Conservation (phyloP, 2,329 filamentous ascomycete genomes). For the Neophaeococcomyces aloes region DNA sequence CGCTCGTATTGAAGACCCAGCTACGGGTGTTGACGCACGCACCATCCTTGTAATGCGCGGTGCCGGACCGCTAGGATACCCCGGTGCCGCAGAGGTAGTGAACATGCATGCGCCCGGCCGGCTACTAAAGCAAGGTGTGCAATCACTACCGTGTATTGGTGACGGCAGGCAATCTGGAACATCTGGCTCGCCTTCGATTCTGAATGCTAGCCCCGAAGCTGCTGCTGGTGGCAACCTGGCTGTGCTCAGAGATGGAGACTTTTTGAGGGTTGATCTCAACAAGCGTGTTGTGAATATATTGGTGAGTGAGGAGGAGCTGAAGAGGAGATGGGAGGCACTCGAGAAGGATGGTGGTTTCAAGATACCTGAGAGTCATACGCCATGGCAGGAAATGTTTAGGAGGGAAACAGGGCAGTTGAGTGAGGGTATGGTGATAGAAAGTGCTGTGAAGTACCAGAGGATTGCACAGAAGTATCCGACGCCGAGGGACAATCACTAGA, state of each 20-base stretch:
- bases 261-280: constrained; percentile 40
- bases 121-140: constrained; percentile 37
- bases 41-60: constrained; percentile 43
- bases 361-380: constrained; percentile 36
- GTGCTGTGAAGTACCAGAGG: constrained; percentile 38
- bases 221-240: constrained; percentile 45
- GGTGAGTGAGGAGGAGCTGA: constrained; percentile 34
- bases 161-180: constrained; percentile 48
- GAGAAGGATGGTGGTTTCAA: constrained; percentile 31
- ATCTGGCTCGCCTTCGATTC: constrained; percentile 44
- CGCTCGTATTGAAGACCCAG: constrained; percentile 32
- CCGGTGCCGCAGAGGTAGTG: constrained; percentile 43
- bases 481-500: constrained; percentile 37
- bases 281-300: constrained; percentile 42
- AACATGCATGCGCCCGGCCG: constrained; percentile 42
- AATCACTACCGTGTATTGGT: constrained; percentile 42
- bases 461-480: constrained; percentile 34
- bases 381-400: constrained; percentile 43
- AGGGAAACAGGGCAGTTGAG: constrained; percentile 37
- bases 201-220: constrained; percentile 48
- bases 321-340: constrained; percentile 29
- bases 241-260: constrained; percentile 41
- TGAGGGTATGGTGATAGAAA: constrained; percentile 39
- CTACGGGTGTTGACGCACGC: constrained; percentile 29
- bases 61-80: constrained; percentile 41